Evolutionary conservation across 257 asterid genomes (phyloP).

Genomic region (Mitragyna speciosa): DNA sequence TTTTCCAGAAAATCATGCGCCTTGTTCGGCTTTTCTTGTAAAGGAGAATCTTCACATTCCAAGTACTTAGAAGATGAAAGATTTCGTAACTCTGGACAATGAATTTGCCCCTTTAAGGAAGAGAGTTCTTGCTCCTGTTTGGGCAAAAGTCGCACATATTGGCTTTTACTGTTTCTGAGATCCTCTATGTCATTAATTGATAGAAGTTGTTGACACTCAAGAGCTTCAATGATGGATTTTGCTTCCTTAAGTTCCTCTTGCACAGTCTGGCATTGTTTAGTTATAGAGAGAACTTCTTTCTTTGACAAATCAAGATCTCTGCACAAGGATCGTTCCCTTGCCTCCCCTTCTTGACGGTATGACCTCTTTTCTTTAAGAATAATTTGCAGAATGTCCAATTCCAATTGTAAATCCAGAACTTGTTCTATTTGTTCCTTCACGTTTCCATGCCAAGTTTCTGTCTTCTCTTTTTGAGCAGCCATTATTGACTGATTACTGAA

Average conservation of each 20-base stretch:
- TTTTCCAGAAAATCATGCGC: conserved; percentile 86
- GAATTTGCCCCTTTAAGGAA: conserved; percentile 44
- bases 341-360: conserved; percentile 47
- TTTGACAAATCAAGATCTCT: conserved; percentile 61
- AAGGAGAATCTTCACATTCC: conserved; percentile 48
- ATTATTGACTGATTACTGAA: conserved; percentile 31
- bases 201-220: conserved; percentile 77
- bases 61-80: conserved; percentile 34
- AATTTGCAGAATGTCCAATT: conserved; percentile 76
- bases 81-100: conserved; percentile 41
- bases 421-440: conserved; percentile 43
- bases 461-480: conserved; percentile 34
- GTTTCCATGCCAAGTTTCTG: conserved; percentile 28
- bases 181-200: conserved; percentile 69
- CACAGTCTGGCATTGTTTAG: conserved; percentile 48
- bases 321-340: conserved; percentile 44
- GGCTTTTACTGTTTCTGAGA: conserved; percentile 49
- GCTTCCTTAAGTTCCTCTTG: conserved; percentile 59
- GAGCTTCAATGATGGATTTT: conserved; percentile 75
- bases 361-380: conserved; percentile 84
- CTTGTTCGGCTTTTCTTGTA: conserved; percentile 73
- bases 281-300: conserved; percentile 43
- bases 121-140: conserved; percentile 63
- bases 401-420: conserved; percentile 75
- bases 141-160: conserved; percentile 44